Conservation (phyloP, 2,329 filamentous ascomycete species). For the Alternaria infectoria region DNA sequence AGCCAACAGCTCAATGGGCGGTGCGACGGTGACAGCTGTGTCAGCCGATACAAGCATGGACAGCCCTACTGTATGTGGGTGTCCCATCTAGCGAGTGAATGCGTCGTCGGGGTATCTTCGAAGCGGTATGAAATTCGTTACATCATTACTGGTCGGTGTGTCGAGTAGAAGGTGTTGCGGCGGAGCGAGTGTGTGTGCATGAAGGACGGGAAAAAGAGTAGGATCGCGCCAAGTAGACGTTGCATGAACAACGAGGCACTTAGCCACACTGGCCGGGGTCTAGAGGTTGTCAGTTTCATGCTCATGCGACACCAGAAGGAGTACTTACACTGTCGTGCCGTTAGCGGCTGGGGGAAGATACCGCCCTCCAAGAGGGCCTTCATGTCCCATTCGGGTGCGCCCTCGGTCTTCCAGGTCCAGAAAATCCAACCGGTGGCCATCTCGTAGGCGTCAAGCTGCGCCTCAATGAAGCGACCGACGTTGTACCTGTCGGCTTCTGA, state of each 20-base stretch:
- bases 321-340: conserved; percentile 47
- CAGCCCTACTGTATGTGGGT: conserved; percentile 1
- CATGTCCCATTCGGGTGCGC: conserved; percentile 59
- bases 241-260: conserved; percentile 6
- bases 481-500: conserved; percentile 52
- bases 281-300: conserved; percentile 18
- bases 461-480: conserved; percentile 54
- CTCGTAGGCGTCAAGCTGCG: conserved; percentile 57
- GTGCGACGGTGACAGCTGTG: not conserved
- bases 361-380: conserved; percentile 51
- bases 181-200: conserved; percentile 25
- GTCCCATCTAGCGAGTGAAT: conserved; percentile 26
- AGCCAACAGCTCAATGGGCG: not conserved
- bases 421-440: conserved; percentile 58
- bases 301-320: not conserved
- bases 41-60: not conserved
- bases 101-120: conserved; percentile 34
- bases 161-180: not conserved
- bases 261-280: conserved; percentile 47
- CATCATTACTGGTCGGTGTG: conserved; percentile 20
- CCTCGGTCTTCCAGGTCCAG: conserved; percentile 60
- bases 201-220: conserved; percentile 13
- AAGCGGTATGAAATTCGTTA: conserved; percentile 29
- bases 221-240: not conserved
- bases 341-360: conserved; percentile 57